Evolutionary conservation across 1,284 basidiomycete species (phyloP).

Genomic region (Cutaneotrichosporon mucoides): DNA sequence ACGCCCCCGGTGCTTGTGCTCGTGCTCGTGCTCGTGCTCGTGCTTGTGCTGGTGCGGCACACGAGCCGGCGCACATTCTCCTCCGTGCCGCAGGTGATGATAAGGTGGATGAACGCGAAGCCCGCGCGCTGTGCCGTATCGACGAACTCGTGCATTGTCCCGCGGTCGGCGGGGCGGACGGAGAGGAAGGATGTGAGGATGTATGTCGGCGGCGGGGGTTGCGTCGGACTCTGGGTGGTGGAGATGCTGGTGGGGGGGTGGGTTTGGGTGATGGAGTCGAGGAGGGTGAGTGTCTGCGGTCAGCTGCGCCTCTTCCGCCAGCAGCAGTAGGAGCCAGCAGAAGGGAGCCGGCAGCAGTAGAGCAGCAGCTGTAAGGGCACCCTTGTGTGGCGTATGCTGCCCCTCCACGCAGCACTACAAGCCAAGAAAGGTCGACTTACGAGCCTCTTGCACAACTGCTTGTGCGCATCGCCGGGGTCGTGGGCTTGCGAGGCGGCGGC

Average conservation of each 20-base stretch:
- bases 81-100: conserved; percentile 24
- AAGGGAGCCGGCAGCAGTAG: no score
- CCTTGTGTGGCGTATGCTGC: no score
- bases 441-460: conserved; percentile 15
- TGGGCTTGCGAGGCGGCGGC: conserved; percentile 16
- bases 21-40: no score
- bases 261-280: conserved; percentile 8
- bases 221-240: conserved; percentile 9
- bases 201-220: conserved; percentile 6
- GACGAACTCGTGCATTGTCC: conserved; percentile 18
- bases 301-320: no score
- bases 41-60: not conserved
- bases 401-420: no score
- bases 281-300: conserved; percentile 17
- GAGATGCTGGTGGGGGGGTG: not conserved
- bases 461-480: conserved; percentile 8
- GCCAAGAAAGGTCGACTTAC: conserved; percentile 9
- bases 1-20: no score
- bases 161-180: conserved; percentile 14
- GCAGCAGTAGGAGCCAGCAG: no score
- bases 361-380: no score
- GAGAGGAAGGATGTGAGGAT: conserved; percentile 19
- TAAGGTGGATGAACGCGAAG: conserved; percentile 28
- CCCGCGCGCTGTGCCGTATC: conserved; percentile 1
- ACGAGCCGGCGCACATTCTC: conserved; percentile 14